Evolutionary conservation across 768 basidiomycete genomes (phyloP), one percentile per base, ranked within the genome.

Genomic region (Hypsizygus marmoreus): DNA sequence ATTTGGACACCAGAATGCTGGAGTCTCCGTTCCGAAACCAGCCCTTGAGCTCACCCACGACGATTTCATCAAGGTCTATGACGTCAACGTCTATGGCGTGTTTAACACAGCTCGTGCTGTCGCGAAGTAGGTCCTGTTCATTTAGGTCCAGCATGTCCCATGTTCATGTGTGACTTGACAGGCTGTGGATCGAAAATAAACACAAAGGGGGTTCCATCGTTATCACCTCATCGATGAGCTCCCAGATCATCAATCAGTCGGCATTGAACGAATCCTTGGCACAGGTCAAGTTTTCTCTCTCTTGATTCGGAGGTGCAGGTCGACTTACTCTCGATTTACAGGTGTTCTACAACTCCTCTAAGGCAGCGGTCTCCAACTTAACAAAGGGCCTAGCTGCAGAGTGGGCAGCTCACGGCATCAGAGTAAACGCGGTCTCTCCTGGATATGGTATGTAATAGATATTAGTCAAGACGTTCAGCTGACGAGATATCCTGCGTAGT

Each of bases 201-300:
- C 42, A 54, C 5, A 56, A 63, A 26, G 54, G 55, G 13, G 77
- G 79, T 0, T 81, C 82, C 0, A 85, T 85, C 47, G 80, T 86
- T 29, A 76, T 86, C 46, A 82, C 75, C 0, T 76, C 79, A 1
- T 82, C 80, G 4, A 86, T 86, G 82, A 80, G 78, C 50, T 83
- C 81, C 1, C 76, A 77, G 44, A 84, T 86, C 50, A 80, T 83
- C 60, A 84, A 85, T 49, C 74, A 77, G 52, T 52, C 67, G 2
- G 62, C 53, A 1, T 56, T 61, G 23, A 77, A 76, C 56, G 56
- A 70, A 51, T 66, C 81, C 3, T 61, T 83, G 34, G 76, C 73
- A 9, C 83, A 83, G 64, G 81, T 74, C n/a, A 0, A 20, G 55
- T 41, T 22, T 14, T 7, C 24, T 8, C 30, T 35, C 31, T 16